These are phyloP conservation scores for Teunomyces gatunensis DNA, from an alignment of 805 yeast species.

Conservation along the genomic window DNA sequence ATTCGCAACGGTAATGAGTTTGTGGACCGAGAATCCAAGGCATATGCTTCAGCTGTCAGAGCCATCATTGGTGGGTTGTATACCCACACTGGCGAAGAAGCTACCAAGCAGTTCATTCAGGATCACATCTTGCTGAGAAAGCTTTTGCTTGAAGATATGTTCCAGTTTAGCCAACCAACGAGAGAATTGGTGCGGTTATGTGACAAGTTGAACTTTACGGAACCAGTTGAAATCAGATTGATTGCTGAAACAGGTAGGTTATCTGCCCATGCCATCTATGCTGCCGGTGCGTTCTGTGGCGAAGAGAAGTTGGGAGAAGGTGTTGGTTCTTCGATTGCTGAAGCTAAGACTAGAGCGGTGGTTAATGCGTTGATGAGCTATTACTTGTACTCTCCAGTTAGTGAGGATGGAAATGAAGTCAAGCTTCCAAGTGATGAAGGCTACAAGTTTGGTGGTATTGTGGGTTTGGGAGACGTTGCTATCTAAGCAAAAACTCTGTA, in stretches of 20 bases:
- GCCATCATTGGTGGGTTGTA: constrained; percentile 81
- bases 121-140: constrained; percentile 81
- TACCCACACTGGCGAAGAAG: constrained; percentile 65
- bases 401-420: constrained; percentile 37
- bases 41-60: constrained; percentile 71
- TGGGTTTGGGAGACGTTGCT: constrained; percentile 45
- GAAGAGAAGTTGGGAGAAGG: constrained; percentile 86
- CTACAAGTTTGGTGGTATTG: constrained; percentile 40
- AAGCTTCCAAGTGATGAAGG: constrained; percentile 60
- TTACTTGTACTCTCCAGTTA: constrained; percentile 85
- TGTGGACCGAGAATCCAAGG: constrained; percentile 39
- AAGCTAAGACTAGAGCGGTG: constrained; percentile 90
- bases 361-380: constrained; percentile 88
- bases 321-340: constrained; percentile 83
- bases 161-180: constrained; percentile 81
- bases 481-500: constrained; percentile 20
- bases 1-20: constrained; percentile 16
- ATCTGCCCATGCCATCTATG: constrained; percentile 78
- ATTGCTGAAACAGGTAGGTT: constrained; percentile 92
- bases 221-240: constrained; percentile 72
- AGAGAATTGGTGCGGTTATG: constrained; percentile 78
- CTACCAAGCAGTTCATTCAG: constrained; percentile 65
- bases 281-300: constrained; percentile 90
- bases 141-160: constrained; percentile 68
- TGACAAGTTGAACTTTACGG: constrained; percentile 66